These are phyloP conservation scores for Penicillium angulare DNA, from an alignment of 495 filamentous ascomycete species.

Conservation along the genomic window DNA sequence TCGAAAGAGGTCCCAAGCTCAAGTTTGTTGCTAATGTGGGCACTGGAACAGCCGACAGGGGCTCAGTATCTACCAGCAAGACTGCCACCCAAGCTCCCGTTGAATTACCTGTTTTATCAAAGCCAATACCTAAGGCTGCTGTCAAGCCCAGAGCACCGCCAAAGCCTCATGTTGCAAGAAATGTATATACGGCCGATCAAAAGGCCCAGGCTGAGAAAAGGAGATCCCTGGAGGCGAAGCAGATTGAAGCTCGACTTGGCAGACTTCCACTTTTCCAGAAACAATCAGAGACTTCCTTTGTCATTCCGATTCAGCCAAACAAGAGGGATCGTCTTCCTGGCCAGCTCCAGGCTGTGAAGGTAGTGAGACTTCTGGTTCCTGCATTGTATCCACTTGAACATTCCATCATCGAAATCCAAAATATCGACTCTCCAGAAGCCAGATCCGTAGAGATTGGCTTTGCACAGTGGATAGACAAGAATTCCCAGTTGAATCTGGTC, in stretches of 20 bases:
- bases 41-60: constrained; percentile 14
- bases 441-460: constrained; percentile 66
- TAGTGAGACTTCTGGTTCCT: constrained; percentile 69
- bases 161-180: constrained; percentile 30
- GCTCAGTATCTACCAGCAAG: constrained; percentile 27
- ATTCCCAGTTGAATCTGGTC: constrained; percentile 62
- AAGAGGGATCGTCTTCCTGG: constrained; percentile 60
- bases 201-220: constrained; percentile 60
- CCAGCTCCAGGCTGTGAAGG: constrained; percentile 60
- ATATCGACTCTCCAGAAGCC: constrained; percentile 59
- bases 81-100: neutral
- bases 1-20: constrained; percentile 72
- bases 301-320: constrained; percentile 68
- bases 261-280: constrained; percentile 66
- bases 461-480: constrained; percentile 51
- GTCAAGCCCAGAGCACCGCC: neutral
- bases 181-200: constrained; percentile 53
- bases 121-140: neutral
- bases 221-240: constrained; percentile 64
- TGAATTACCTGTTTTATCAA: constrained; percentile 1
- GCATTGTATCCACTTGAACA: constrained; percentile 69
- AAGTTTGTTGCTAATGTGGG: constrained; percentile 68
- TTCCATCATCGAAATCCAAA: constrained; percentile 63
- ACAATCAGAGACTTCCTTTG: constrained; percentile 65
- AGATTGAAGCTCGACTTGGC: constrained; percentile 78